These are phyloP conservation scores for Penicillium sp. DNA, from an alignment of 2,329 filamentous ascomycete genomes.

Conservation along the genomic window DNA sequence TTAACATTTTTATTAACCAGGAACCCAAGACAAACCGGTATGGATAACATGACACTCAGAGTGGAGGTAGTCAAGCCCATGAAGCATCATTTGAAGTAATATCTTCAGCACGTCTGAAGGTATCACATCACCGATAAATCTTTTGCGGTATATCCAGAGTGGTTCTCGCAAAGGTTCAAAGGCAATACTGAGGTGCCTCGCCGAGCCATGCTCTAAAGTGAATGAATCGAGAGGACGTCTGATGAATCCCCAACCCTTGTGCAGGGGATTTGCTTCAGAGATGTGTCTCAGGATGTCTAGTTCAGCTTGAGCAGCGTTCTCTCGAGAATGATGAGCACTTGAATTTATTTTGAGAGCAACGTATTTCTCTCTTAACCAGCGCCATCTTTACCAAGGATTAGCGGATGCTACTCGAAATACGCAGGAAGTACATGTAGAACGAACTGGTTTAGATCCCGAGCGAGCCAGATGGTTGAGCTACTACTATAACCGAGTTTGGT, in stretches of 20 bases:
- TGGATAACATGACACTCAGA: conserved; percentile 44
- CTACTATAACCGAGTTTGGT: not conserved
- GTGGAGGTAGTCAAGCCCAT: conserved; percentile 45
- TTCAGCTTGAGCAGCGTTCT: not conserved
- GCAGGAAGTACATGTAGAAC: not conserved
- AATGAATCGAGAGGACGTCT: not conserved
- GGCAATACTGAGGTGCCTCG: not conserved
- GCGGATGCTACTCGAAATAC: not conserved
- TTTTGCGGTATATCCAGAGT: not conserved
- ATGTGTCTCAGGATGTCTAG: not conserved
- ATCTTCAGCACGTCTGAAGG: conserved; percentile 31
- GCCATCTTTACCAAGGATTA: not conserved
- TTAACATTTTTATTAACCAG: not conserved
- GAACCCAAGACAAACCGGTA: conserved; percentile 33
- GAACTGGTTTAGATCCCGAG: not conserved
- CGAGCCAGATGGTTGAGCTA: not conserved
- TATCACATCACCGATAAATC: not conserved
- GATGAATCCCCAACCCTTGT: not conserved
- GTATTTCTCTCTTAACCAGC: not conserved
- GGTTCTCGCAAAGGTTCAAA: not conserved
- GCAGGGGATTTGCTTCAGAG: not conserved
- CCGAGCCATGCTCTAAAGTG: not conserved
- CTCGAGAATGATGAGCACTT: not conserved
- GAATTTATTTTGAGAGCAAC: not conserved
- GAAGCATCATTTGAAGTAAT: conserved; percentile 34